These are phyloP conservation scores for Metschnikowia vanudenii DNA, from an alignment of 805 yeast genomes.

Conservation along the genomic window DNA sequence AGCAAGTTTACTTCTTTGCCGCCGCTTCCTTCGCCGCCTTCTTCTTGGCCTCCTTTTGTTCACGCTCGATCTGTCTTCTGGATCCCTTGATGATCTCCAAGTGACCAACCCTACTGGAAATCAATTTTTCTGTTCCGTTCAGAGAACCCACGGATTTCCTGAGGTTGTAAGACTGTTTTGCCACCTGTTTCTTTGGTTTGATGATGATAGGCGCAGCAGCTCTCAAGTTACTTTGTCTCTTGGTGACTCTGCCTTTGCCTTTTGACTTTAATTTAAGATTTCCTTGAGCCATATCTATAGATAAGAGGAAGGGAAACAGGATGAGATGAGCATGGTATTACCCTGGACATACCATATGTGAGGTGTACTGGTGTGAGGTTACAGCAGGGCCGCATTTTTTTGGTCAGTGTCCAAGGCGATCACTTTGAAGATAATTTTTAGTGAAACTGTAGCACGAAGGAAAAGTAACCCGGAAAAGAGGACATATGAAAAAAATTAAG, in stretches of 20 bases:
- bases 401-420: no score
- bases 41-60: slow-evolving; percentile 40
- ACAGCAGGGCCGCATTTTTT: no score
- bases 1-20: slow-evolving; percentile 5
- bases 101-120: slow-evolving; percentile 91
- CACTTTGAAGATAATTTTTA: no score
- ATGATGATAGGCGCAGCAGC: slow-evolving; percentile 71
- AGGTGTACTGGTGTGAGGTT: slow-evolving; percentile 1
- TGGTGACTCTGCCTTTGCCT: slow-evolving; percentile 53
- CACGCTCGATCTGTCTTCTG: slow-evolving; percentile 75
- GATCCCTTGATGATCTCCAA: slow-evolving; percentile 88
- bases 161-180: slow-evolving; percentile 48
- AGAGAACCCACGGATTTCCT: slow-evolving; percentile 42
- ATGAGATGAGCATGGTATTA: slow-evolving; percentile 1
- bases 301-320: neutral
- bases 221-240: slow-evolving; percentile 61
- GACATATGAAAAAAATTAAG: no score
- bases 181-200: slow-evolving; percentile 63
- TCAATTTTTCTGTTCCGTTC: slow-evolving; percentile 69
- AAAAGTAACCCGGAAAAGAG: no score
- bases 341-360: neutral
- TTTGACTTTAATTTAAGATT: slow-evolving; percentile 56
- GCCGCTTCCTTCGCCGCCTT: slow-evolving; percentile 20
- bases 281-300: slow-evolving; percentile 65
- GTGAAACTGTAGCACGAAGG: no score